phyloP scores from a whole-genome alignment of 2,329 filamentous ascomycete species.

The Nemania abortiva region DNA sequence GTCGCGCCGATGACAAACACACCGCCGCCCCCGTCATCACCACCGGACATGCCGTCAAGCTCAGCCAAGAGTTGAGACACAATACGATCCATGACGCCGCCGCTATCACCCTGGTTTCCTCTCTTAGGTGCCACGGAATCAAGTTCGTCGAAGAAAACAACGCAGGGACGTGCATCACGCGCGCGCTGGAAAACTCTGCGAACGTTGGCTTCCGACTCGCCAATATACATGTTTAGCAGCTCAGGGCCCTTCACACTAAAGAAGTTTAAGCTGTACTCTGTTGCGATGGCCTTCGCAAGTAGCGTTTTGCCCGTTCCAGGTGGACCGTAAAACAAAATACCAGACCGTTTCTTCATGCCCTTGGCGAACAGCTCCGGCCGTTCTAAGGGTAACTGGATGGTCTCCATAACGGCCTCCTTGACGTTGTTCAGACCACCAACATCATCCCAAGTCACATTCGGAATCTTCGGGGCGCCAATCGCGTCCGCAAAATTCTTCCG shows the following conservation, averaged over 20 bases:
- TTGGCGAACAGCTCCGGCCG: constrained; percentile 94
- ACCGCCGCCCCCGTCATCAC: constrained; percentile 81
- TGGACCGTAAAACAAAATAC: constrained; percentile 91
- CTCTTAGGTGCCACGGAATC: constrained; percentile 96
- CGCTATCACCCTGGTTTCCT: constrained; percentile 96
- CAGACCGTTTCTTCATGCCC: constrained; percentile 97
- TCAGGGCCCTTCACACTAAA: constrained; percentile 94
- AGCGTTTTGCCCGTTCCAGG: constrained; percentile 93
- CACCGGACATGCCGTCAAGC: constrained; percentile 96
- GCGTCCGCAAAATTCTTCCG: constrained; percentile 98
- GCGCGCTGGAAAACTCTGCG: constrained; percentile 89
- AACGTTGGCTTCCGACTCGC: constrained; percentile 93
- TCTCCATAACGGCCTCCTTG: constrained; percentile 97
- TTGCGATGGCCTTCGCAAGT: constrained; percentile 93
- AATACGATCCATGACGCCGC: constrained; percentile 98
- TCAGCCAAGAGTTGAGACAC: constrained; percentile 95
- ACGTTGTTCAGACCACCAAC: constrained; percentile 93
- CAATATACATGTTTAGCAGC: constrained; percentile 95
- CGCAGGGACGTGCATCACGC: constrained; percentile 85
- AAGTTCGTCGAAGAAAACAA: constrained; percentile 93
- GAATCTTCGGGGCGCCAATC: constrained; percentile 97
- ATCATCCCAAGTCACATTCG: constrained; percentile 95
- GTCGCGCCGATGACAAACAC: constrained; percentile 98
- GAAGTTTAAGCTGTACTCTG: constrained; percentile 94
- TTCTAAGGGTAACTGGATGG: constrained; percentile 92